These are phyloP conservation scores for Termitomyces sp. DNA, from an alignment of 768 basidiomycete genomes.

Conservation along the genomic window DNA sequence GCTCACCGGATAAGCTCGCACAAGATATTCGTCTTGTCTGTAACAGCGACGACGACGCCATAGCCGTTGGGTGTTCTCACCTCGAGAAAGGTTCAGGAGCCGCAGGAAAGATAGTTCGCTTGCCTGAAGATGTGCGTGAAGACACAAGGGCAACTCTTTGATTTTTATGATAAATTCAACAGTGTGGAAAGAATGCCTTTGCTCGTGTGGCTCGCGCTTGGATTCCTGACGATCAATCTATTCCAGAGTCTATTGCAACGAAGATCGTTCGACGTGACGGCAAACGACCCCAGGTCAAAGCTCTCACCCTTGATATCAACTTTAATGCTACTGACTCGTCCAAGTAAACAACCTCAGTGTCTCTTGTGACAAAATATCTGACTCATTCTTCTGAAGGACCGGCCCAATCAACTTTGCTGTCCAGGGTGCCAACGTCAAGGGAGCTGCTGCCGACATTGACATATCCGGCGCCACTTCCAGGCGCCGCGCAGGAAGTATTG, in stretches of 20 bases:
- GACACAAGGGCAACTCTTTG: not conserved
- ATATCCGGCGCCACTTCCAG: conserved; percentile 21
- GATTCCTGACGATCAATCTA: conserved; percentile 36
- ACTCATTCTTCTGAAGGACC: conserved; percentile 6
- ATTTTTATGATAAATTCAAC: not conserved
- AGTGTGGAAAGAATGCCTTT: conserved; percentile 37
- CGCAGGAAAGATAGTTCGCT: conserved; percentile 44
- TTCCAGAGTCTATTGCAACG: conserved; percentile 24
- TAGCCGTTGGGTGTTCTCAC: conserved; percentile 29
- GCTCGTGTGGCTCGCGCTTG: conserved; percentile 36
- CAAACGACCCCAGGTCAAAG: conserved; percentile 28
- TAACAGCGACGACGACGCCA: conserved; percentile 20
- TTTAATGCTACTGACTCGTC: conserved; percentile 24
- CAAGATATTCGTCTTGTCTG: conserved; percentile 49
- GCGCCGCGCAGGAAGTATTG: conserved; percentile 21
- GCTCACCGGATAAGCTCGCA: conserved; percentile 29
- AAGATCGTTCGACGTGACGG: conserved; percentile 28
- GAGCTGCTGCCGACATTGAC: conserved; percentile 20
- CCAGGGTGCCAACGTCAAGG: conserved; percentile 24
- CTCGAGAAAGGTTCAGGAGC: conserved; percentile 31
- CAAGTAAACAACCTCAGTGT: conserved; percentile 10
- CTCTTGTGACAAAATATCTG: not conserved
- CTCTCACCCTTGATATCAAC: conserved; percentile 34
- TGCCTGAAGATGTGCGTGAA: conserved; percentile 35
- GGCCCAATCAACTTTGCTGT: conserved; percentile 28